Evolutionary conservation across 1,284 basidiomycete species (phyloP), one percentile per base, ranked within the genome.

Genomic region (Ganoderma lingzhi): DNA sequence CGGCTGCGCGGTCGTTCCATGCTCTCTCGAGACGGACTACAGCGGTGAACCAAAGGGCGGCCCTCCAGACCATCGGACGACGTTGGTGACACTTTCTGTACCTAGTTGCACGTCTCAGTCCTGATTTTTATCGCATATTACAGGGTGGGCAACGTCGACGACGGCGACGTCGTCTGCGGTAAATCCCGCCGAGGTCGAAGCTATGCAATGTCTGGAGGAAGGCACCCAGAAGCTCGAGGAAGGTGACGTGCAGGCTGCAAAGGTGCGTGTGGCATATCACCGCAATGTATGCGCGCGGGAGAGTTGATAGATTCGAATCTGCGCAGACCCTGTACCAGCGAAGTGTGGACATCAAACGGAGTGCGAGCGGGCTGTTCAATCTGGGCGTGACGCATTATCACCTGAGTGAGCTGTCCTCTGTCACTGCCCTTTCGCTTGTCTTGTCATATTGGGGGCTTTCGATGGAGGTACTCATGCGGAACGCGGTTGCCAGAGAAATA

Each of bases 331-430:
- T 94, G 32, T 98, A 98, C 82, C 83, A 88, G 78, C 89, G 94
- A 76, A 96, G 94, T 76, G 87, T 93, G 15, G 88, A 93, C 73
- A 93, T 96, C 68, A 92, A 93, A 78, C 88, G 91, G 70, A 95
- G 89, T 69, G 91, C 94, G 19, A 94, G 92, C 76, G 92, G 93
- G 19, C 86, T 96, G 55, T 96, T 96, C 82, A 96, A 96, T 79
- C 86, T 96, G 28, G 95, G 95, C 55, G 95, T 96, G 44, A 95
- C 94, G 4, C 90, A 94, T 77, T 96, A 96, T 80, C 95, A 96
- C 80, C 87, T 95, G 60, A 95, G 94, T 94, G 78, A 73, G 88
- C 84, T 30, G 2, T 41, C 32, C 30, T 6, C 9, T 14, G 10
- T 35, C 5, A 3, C 62, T 10, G 17, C 30, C 19, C 15, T 48